A percentile compares a stretch with the other conserved stretches of the same genome.
These are phyloP conservation scores for Ceratocystis eucalypticola DNA, from an alignment of 2,329 filamentous ascomycete genomes.

Conservation along the genomic window DNA sequence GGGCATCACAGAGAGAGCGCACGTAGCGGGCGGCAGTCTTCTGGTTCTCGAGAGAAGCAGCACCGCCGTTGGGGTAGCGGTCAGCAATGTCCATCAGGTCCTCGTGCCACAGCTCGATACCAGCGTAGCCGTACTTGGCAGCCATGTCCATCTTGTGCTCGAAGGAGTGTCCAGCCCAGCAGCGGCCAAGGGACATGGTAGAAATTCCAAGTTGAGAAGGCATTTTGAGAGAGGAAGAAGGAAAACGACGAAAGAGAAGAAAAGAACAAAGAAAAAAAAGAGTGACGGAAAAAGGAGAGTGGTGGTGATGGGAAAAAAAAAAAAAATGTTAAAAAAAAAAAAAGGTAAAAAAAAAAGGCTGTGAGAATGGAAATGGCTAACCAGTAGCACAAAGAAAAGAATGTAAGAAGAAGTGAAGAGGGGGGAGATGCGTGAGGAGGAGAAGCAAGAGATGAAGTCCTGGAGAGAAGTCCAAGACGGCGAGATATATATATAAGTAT, in stretches of 20 bases:
- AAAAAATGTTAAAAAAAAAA: neutral
- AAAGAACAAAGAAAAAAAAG: neutral
- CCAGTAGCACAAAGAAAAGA: conserved; percentile 4
- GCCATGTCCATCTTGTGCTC: conserved; percentile 56
- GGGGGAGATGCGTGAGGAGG: conserved; percentile 6
- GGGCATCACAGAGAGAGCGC: conserved; percentile 41
- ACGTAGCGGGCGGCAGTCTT: conserved; percentile 46
- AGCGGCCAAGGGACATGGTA: conserved; percentile 63
- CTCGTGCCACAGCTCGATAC: conserved; percentile 67
- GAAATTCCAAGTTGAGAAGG: conserved; percentile 53
- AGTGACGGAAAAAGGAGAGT: neutral
- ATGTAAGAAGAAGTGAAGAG: conserved; percentile 5
- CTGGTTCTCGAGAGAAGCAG: conserved; percentile 31
- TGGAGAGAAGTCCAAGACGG: neutral
- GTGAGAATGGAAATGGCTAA: neutral
- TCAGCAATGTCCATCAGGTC: conserved; percentile 51
- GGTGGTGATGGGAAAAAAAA: neutral
- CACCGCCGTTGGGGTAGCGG: conserved; percentile 28
- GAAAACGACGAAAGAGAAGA: neutral
- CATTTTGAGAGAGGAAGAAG: conserved; percentile 27
- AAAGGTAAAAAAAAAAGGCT: neutral
- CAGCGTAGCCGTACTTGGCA: conserved; percentile 47
- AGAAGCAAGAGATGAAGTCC: neutral
- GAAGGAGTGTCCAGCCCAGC: conserved; percentile 53
- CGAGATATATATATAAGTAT: conserved; percentile 3